Conservation (phyloP, 768 basidiomycete genomes). For the Filobasidium floriforme region DNA sequence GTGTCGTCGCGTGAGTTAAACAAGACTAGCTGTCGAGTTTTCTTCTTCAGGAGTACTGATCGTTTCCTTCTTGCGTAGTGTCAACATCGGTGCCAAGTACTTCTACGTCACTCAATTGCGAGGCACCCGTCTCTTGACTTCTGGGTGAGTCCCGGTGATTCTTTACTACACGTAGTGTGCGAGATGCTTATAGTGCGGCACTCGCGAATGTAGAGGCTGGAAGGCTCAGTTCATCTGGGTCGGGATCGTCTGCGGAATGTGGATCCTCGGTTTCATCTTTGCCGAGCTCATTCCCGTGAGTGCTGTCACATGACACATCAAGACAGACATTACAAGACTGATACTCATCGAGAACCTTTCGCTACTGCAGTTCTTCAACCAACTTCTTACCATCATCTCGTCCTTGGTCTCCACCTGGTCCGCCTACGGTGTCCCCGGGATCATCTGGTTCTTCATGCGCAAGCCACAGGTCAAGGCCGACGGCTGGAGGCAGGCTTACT, state of each 20-base stretch:
- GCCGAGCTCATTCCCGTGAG: slow-evolving; percentile 28
- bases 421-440: slow-evolving; percentile 27
- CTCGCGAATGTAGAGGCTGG: slow-evolving; percentile 9
- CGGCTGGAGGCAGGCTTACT: slow-evolving; percentile 1
- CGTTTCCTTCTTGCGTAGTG: slow-evolving; percentile 18
- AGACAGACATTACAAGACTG: not conserved
- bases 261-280: slow-evolving; percentile 29
- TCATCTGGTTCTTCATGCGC: slow-evolving; percentile 29
- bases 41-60: not conserved
- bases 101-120: slow-evolving; percentile 27
- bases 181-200: not conserved
- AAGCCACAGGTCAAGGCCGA: not conserved
- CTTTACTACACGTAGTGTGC: not conserved
- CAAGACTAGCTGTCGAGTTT: not conserved
- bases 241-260: slow-evolving; percentile 25
- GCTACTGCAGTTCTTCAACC: slow-evolving; percentile 29
- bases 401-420: slow-evolving; percentile 34
- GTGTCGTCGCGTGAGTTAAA: slow-evolving; percentile 4
- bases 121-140: slow-evolving; percentile 28
- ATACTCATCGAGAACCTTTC: not conserved
- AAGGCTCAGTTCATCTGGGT: slow-evolving; percentile 27
- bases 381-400: slow-evolving; percentile 32
- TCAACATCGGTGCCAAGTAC: slow-evolving; percentile 32
- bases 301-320: not conserved
- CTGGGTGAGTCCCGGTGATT: slow-evolving; percentile 11